phyloP scores from a whole-genome alignment of 73 alveolate species.

The Effrenium voratum region DNA sequence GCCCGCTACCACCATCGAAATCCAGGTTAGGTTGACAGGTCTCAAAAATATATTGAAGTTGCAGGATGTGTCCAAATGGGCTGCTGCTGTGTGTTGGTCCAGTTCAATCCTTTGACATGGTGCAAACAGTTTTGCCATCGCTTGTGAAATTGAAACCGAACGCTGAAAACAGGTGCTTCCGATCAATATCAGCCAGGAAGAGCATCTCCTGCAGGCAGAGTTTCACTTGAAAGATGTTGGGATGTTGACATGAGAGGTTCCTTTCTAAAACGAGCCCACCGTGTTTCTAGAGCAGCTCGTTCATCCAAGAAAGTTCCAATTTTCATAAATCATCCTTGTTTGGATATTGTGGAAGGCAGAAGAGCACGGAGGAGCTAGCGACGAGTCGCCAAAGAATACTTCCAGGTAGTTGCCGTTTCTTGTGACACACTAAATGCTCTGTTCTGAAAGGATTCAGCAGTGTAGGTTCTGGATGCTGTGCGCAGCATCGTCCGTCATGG shows the following conservation, averaged over 20 bases:
- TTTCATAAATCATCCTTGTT: background rate
- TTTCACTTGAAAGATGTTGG: slow-evolving; percentile 15
- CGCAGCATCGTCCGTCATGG: slow-evolving; percentile 6
- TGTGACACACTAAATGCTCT: no score
- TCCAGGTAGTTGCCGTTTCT: slow-evolving; percentile 1
- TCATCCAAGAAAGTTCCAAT: slow-evolving; percentile 24
- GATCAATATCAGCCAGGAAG: slow-evolving; percentile 29
- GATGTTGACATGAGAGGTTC: slow-evolving; percentile 29
- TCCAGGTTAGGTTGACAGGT: slow-evolving; percentile 31
- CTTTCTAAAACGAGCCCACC: slow-evolving; percentile 24
- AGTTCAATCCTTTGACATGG: slow-evolving; percentile 26
- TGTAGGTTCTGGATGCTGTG: slow-evolving; percentile 1
- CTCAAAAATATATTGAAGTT: background rate
- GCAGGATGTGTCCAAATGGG: slow-evolving; percentile 11
- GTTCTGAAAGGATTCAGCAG: background rate
- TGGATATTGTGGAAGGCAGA: slow-evolving; percentile 10
- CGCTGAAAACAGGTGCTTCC: slow-evolving; percentile 33
- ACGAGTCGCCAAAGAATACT: slow-evolving; percentile 4
- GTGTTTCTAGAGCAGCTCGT: slow-evolving; percentile 25
- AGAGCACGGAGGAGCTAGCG: slow-evolving; percentile 25
- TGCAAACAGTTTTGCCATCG: slow-evolving; percentile 29
- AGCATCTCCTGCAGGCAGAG: slow-evolving; percentile 22
- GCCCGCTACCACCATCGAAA: slow-evolving; percentile 35
- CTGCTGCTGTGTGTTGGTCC: slow-evolving; percentile 35
- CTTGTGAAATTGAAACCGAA: slow-evolving; percentile 17